Conservation (phyloP, 768 basidiomycete genomes). For the Lentinula lateritia region DNA sequence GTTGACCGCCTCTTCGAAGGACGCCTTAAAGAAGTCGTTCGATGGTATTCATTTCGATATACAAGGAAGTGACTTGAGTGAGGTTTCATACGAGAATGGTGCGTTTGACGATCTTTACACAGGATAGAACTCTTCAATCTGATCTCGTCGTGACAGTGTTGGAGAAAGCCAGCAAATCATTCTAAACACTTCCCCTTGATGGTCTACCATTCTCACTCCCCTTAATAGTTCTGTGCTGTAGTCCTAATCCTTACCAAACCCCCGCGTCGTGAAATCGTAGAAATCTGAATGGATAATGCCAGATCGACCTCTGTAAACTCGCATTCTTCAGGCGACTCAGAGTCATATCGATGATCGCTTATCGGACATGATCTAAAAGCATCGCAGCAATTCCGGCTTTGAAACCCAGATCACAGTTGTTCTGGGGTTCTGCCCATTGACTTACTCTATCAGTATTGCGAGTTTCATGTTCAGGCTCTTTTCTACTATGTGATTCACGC, state of each 20-base stretch:
- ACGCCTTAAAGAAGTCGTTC: conserved; percentile 67
- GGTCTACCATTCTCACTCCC: background rate
- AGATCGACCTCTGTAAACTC: background rate
- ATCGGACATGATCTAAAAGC: background rate
- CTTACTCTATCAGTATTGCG: too few species aligned
- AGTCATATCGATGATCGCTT: background rate
- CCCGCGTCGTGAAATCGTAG: background rate
- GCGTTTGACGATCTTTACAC: conserved; percentile 18
- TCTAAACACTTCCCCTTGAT: conserved; percentile 10
- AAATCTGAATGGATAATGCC: background rate
- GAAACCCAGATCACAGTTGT: too few species aligned
- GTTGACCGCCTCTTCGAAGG: conserved; percentile 85
- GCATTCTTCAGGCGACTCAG: background rate
- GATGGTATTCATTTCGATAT: conserved; percentile 77
- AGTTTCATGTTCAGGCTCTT: too few species aligned
- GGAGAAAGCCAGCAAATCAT: conserved; percentile 26
- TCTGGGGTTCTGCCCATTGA: too few species aligned
- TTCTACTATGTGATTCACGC: too few species aligned
- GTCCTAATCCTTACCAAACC: background rate
- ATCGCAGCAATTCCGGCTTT: too few species aligned
- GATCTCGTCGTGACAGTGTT: conserved; percentile 17
- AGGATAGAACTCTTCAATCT: background rate
- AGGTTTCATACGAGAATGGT: conserved; percentile 73
- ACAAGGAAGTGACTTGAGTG: conserved; percentile 76
- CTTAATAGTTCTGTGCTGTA: background rate